Conservation (phyloP, 2,329 filamentous ascomycete genomes). For the Fusarium sp. region DNA sequence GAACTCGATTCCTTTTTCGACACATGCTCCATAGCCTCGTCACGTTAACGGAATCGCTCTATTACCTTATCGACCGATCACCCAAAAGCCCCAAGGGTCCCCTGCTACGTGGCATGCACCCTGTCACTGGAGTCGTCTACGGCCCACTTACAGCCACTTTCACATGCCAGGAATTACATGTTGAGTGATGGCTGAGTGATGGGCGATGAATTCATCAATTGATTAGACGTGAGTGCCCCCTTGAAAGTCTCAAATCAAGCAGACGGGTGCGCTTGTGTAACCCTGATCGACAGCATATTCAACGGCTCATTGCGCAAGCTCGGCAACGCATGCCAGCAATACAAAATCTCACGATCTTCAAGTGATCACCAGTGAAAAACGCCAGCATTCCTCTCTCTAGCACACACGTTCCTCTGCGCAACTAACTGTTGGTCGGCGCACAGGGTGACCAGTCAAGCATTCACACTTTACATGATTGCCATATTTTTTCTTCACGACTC, state of each 20-base stretch:
- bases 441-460: neutral
- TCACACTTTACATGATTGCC: neutral
- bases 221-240: constrained; percentile 19
- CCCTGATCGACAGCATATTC: constrained; percentile 10
- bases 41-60: constrained; percentile 24
- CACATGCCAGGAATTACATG: constrained; percentile 44
- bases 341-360: constrained; percentile 12
- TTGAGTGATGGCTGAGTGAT: neutral
- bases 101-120: constrained; percentile 34
- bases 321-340: constrained; percentile 5
- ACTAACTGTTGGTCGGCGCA: neutral
- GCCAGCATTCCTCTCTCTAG: constrained; percentile 33
- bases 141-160: constrained; percentile 46
- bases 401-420: constrained; percentile 2
- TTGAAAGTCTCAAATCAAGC: constrained; percentile 17
- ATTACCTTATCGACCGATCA: constrained; percentile 35
- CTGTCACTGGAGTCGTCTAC: constrained; percentile 20
- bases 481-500: neutral
- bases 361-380: constrained; percentile 1
- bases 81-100: constrained; percentile 12
- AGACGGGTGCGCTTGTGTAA: constrained; percentile 5
- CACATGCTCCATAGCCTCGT: constrained; percentile 28
- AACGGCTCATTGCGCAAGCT: constrained; percentile 21
- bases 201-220: neutral
- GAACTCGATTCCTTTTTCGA: constrained; percentile 37